Conservation (phyloP, 202 grass and related monocot species). For the Zoysia matrella region DNA sequence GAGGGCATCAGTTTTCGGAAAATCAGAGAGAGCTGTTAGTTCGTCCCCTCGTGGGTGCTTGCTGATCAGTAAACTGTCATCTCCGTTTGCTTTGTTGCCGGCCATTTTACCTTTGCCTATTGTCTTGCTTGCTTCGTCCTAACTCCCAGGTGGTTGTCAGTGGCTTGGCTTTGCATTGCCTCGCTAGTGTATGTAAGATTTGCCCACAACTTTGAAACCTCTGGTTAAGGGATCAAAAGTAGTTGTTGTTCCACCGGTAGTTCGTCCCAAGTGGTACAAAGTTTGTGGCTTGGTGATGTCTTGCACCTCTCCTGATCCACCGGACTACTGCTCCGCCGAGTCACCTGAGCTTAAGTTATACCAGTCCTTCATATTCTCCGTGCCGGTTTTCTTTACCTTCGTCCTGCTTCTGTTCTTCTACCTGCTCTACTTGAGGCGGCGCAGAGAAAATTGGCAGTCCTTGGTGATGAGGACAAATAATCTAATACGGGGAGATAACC, state of each 20-base stretch:
- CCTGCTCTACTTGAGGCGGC: conserved; percentile 1
- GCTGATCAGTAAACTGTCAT: too few relatives aligned
- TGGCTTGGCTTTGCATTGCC: too few relatives aligned
- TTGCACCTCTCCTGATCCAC: too few relatives aligned
- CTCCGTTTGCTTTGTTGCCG: too few relatives aligned
- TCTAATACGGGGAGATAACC: conserved; percentile 67
- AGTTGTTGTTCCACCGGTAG: too few relatives aligned
- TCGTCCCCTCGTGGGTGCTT: too few relatives aligned
- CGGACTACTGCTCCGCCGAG: conserved; percentile 59
- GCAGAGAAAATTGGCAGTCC: conserved; percentile 87
- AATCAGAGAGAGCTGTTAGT: too few relatives aligned
- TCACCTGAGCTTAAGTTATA: conserved; percentile 94
- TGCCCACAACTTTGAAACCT: too few relatives aligned
- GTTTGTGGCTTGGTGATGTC: conserved; percentile 5
- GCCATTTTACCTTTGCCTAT: too few relatives aligned
- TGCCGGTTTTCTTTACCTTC: conserved; percentile 92
- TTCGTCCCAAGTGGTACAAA: not conserved
- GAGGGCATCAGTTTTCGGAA: not conserved
- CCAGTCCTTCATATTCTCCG: conserved; percentile 92
- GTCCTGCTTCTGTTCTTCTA: conserved; percentile 91
- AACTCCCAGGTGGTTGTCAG: too few relatives aligned
- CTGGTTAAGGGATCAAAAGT: not conserved
- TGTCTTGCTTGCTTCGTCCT: too few relatives aligned
- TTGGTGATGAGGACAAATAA: conserved; percentile 69
- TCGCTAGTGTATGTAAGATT: too few relatives aligned